phyloP scores from a whole-genome alignment of 2,329 filamentous ascomycete species.

The Apiospora marii region DNA sequence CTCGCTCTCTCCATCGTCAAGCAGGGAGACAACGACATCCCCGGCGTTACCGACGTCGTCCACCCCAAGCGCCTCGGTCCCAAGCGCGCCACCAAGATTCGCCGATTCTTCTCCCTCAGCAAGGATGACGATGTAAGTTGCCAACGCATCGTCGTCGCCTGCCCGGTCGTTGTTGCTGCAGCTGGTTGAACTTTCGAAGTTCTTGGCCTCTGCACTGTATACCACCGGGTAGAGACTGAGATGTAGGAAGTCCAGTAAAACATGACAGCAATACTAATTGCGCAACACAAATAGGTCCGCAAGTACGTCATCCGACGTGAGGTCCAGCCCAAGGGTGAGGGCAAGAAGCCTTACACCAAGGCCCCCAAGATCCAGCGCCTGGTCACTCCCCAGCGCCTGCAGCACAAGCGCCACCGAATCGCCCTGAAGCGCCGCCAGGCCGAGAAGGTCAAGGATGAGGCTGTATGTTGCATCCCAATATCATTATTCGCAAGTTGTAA shows the following conservation, averaged over 20 bases:
- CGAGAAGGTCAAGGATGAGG: slow-evolving; percentile 98
- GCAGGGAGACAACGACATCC: slow-evolving; percentile 94
- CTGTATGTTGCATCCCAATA: slow-evolving; percentile 69
- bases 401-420: slow-evolving; percentile 99
- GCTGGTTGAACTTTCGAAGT: slow-evolving; percentile 43
- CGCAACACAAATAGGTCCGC: slow-evolving; percentile 72
- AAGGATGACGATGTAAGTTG: slow-evolving; percentile 99
- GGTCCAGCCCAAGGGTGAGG: slow-evolving; percentile 95
- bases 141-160: slow-evolving; percentile 73
- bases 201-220: slow-evolving; percentile 49
- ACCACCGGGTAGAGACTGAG: slow-evolving; percentile 53
- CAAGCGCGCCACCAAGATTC: slow-evolving; percentile 99
- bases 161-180: slow-evolving; percentile 61
- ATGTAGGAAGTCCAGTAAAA: slow-evolving; percentile 32
- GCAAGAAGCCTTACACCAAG: slow-evolving; percentile 99
- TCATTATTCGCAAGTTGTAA: too few species aligned
- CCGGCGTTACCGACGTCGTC: slow-evolving; percentile 95
- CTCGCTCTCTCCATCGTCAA: slow-evolving; percentile 96
- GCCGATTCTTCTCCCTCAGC: slow-evolving; percentile 99
- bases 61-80: slow-evolving; percentile 99
- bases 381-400: slow-evolving; percentile 98
- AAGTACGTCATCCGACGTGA: slow-evolving; percentile 99
- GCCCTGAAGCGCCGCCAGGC: slow-evolving; percentile 98
- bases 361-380: slow-evolving; percentile 99
- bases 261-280: slow-evolving; percentile 24